phyloP scores from a whole-genome alignment of 345 rosid genomes.

The Murraya koenigii region DNA sequence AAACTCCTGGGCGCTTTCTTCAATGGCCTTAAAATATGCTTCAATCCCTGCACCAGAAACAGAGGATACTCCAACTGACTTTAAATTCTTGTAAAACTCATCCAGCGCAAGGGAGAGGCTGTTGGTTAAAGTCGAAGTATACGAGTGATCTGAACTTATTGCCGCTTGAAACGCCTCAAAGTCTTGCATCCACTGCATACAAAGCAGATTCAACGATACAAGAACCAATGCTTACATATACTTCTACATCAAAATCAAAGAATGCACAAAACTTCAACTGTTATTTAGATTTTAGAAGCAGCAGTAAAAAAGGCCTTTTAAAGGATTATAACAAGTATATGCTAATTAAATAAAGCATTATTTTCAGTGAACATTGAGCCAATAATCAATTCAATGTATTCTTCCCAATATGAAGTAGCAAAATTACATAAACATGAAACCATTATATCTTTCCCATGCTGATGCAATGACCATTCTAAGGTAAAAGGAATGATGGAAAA shows the following conservation, averaged over 20 bases:
- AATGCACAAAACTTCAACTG: neutral
- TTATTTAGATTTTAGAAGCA: neutral
- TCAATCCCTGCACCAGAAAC: constrained; percentile 80
- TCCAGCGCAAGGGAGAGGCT: constrained; percentile 67
- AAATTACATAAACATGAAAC: neutral
- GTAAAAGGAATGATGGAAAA: neutral
- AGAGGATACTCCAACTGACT: constrained; percentile 80
- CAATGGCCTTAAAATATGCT: constrained; percentile 66
- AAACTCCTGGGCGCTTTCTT: constrained; percentile 66
- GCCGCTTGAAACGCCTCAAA: constrained; percentile 77
- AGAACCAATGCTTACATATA: neutral
- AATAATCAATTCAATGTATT: constrained; percentile 7
- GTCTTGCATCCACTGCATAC: constrained; percentile 79
- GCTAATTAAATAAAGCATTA: neutral
- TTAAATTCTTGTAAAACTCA: constrained; percentile 66
- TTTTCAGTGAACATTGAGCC: neutral
- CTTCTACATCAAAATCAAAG: neutral
- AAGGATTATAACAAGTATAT: neutral
- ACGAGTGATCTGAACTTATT: constrained; percentile 51
- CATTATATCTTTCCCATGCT: neutral
- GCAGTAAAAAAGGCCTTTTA: neutral
- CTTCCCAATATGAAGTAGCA: neutral
- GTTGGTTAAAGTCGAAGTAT: constrained; percentile 60
- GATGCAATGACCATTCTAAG: no score
- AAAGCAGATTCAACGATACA: neutral